Percentiles rank a stretch among this genome's conserved stretches.
These are phyloP conservation scores for Flueggea neowawraea DNA, from an alignment of 441 rosid species.

Conservation along the genomic window DNA sequence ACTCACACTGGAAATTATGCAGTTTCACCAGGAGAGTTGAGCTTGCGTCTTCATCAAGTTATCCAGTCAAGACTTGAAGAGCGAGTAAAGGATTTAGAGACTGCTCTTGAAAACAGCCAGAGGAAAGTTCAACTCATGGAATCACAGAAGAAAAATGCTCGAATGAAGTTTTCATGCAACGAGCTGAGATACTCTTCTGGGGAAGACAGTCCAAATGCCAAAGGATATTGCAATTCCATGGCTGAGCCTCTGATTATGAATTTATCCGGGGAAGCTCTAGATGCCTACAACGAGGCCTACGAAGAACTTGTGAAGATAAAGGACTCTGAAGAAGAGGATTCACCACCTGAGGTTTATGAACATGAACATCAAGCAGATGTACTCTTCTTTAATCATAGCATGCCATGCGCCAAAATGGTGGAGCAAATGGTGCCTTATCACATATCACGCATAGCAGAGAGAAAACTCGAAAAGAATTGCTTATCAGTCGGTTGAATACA, in stretches of 20 bases:
- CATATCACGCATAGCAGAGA: neutral
- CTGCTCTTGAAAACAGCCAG: slow-evolving; percentile 69
- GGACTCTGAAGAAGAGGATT: slow-evolving; percentile 55
- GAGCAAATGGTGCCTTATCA: slow-evolving; percentile 11
- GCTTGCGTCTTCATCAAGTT: slow-evolving; percentile 72
- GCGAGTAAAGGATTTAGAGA: slow-evolving; percentile 66
- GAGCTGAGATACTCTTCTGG: slow-evolving; percentile 30
- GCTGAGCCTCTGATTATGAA: slow-evolving; percentile 62
- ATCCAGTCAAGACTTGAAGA: slow-evolving; percentile 67
- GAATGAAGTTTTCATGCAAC: slow-evolving; percentile 28
- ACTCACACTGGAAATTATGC: slow-evolving; percentile 52
- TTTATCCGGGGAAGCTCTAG: slow-evolving; percentile 72
- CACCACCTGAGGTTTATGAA: slow-evolving; percentile 27
- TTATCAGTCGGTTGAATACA: slow-evolving; percentile 8
- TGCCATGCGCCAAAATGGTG: slow-evolving; percentile 16
- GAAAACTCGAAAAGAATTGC: slow-evolving; percentile 4
- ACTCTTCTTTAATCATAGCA: slow-evolving; percentile 20
- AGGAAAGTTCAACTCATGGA: slow-evolving; percentile 53
- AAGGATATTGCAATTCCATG: slow-evolving; percentile 25
- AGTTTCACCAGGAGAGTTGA: slow-evolving; percentile 75
- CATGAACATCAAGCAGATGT: slow-evolving; percentile 18
- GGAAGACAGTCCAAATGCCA: slow-evolving; percentile 26
- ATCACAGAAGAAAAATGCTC: slow-evolving; percentile 31
- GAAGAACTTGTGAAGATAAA: slow-evolving; percentile 62
- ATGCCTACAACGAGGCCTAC: slow-evolving; percentile 68